phyloP scores from a whole-genome alignment of 805 yeast species.

The Dipodascopsis tothii region DNA sequence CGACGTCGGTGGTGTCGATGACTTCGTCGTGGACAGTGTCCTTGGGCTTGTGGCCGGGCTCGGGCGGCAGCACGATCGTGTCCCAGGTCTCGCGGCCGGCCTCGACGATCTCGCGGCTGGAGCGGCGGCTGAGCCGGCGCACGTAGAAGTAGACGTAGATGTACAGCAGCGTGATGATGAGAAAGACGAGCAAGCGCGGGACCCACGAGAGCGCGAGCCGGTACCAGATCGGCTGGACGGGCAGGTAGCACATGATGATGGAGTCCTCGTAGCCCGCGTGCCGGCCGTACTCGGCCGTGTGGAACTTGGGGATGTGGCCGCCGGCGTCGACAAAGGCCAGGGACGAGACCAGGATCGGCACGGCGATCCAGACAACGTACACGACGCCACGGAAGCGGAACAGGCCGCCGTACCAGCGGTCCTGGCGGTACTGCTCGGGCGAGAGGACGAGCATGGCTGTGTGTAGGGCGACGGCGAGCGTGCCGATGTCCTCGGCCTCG shows the following conservation, averaged over 20 bases:
- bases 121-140: conserved; percentile 49
- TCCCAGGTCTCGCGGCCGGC: not conserved
- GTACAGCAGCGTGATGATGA: conserved; percentile 58
- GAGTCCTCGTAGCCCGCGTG: conserved; percentile 44
- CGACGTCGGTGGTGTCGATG: not conserved
- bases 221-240: conserved; percentile 66
- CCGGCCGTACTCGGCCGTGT: conserved; percentile 34
- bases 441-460: conserved; percentile 62
- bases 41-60: not conserved
- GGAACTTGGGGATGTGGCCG: not conserved
- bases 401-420: conserved; percentile 42
- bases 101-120: conserved; percentile 39
- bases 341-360: conserved; percentile 64
- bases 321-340: conserved; percentile 50
- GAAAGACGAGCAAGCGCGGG: conserved; percentile 62
- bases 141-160: conserved; percentile 67
- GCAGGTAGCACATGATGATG: conserved; percentile 73
- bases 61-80: not conserved
- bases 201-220: conserved; percentile 71
- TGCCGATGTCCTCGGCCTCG: conserved; percentile 67
- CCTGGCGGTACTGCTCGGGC: conserved; percentile 9
- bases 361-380: conserved; percentile 48
- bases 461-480: conserved; percentile 74
- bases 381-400: conserved; percentile 51
- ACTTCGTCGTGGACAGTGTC: not conserved